Evolutionary conservation across 208 protist genomes (phyloP), one percentile per base, ranked within the genome.

Genomic region (Balamuthia mandrillaris): DNA sequence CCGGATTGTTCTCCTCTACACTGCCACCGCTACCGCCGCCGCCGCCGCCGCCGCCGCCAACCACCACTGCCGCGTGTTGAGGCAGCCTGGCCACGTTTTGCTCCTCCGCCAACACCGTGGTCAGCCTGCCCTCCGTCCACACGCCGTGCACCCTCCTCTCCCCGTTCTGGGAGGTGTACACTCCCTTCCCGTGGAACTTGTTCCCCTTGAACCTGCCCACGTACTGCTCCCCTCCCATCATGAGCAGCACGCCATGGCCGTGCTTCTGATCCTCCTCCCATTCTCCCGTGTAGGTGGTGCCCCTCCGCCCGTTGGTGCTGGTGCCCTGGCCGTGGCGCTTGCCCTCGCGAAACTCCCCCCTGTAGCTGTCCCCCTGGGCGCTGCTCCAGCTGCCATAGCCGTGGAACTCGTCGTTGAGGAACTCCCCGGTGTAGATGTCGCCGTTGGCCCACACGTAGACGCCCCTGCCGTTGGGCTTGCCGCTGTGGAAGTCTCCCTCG

Each of bases 381-480:
- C 74, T 63, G 52, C 74, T 81, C 74, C 74, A 81, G 51, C 51
- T 63, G 35, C 74, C 74, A 31, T 81, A 37, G 33, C 74, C 74
- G 31, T 81, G 74, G 61, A 81, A 81, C 47, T 81, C 74, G 61
- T 81, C 74, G 18, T 81, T 81, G 31, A 51, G 35, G 42, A 81
- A 81, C 51, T 81, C 74, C 52, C 74, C 74, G 24, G 74, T 81
- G 42, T 81, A 81, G 49, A 81, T 41, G 39, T 81, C 74, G 37
- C 74, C 74, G 52, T 81, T 81, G 3, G 74, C 52, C 74, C 74
- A 81, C 33, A 81, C 45, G 24, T 81, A 81, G 49, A 81, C 47
- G 49, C 74, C 74, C 45, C 47, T 58, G 45, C 74, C 74, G 31
- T 81, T 81, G 42, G 74, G 74, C 42, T 75, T 75, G 27, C 74